Evolutionary conservation across 2,329 filamentous ascomycete genomes (phyloP).

Genomic region (Apiospora sp.): DNA sequence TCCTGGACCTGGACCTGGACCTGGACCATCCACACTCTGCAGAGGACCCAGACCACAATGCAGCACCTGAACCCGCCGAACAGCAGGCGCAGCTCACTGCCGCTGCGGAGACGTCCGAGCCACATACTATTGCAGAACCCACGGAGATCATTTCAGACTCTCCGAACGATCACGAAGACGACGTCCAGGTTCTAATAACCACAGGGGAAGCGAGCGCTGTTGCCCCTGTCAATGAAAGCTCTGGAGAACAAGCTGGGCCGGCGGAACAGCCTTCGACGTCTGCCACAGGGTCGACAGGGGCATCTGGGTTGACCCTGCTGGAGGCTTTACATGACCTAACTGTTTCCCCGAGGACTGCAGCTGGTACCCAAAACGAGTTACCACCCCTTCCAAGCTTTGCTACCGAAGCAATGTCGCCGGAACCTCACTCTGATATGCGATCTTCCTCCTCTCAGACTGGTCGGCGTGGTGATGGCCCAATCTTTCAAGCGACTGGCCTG

Average conservation of each 20-base stretch:
- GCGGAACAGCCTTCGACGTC: neutral
- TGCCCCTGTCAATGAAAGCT: neutral
- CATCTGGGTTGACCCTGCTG: neutral
- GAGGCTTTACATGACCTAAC: neutral
- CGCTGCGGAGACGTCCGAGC: neutral
- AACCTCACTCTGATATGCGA: neutral
- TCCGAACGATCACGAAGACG: neutral
- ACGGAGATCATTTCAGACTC: neutral
- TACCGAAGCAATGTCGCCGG: neutral
- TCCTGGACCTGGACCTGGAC: neutral
- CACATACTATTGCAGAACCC: neutral
- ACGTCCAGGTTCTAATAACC: neutral
- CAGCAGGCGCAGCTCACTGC: neutral
- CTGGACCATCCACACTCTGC: neutral
- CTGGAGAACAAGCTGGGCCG: neutral
- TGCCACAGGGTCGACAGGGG: neutral
- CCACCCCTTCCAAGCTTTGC: slow-evolving; percentile 3
- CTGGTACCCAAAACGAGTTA: neutral
- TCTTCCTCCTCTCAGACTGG: neutral
- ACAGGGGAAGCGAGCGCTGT: neutral
- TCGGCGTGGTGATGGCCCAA: neutral
- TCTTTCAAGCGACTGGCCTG: neutral
- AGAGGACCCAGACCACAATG: neutral
- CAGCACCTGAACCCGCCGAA: neutral
- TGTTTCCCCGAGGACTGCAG: slow-evolving; percentile 11